Evolutionary conservation across 345 rosid genomes (phyloP).

Genomic region (Punica granatum): DNA sequence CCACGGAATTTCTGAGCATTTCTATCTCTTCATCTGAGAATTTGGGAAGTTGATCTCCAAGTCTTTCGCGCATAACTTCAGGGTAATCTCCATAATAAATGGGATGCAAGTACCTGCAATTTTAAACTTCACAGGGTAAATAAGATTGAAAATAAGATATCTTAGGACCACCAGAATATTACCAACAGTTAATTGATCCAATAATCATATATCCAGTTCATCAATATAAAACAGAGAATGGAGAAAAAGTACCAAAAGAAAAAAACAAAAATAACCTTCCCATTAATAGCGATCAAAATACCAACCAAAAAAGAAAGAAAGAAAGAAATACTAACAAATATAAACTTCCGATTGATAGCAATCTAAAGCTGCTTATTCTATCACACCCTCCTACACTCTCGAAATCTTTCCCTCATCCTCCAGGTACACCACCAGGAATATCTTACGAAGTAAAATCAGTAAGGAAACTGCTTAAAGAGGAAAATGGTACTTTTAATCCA

Average conservation of each 20-base stretch:
- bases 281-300: too few species aligned
- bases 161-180: not conserved
- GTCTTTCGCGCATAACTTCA: slow-evolving; percentile 47
- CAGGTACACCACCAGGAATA: not conserved
- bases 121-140: not conserved
- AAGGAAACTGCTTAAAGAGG: not conserved
- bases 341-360: not conserved
- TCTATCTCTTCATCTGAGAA: slow-evolving; percentile 64
- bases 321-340: not conserved
- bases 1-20: slow-evolving; percentile 50
- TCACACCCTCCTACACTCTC: not conserved
- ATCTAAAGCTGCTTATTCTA: not conserved
- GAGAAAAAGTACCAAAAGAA: too few species aligned
- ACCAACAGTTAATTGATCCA: not conserved
- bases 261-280: too few species aligned
- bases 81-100: slow-evolving; percentile 82
- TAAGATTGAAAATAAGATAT: not conserved
- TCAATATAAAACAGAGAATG: too few species aligned
- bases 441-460: not conserved
- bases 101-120: slow-evolving; percentile 68
- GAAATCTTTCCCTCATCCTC: not conserved
- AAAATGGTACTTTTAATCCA: not conserved
- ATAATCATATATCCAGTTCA: not conserved
- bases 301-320: not conserved
- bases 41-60: slow-evolving; percentile 63